Evolutionary conservation across 1,139 yeast genomes (phyloP), one percentile per base, ranked within the genome.

Genomic region (Kurtzmaniella quercitrusa): DNA sequence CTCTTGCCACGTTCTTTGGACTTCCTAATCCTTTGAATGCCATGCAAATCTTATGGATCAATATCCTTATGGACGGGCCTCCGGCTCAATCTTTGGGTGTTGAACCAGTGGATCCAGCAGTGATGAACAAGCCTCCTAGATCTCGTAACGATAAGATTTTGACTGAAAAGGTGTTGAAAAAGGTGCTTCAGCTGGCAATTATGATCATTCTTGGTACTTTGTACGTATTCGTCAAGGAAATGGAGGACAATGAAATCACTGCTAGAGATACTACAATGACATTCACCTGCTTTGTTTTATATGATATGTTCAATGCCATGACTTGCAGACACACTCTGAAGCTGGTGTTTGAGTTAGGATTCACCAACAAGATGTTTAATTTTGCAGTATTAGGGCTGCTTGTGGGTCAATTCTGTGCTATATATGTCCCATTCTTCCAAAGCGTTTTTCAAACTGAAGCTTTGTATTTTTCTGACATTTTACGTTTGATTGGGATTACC

Each of bases 261-360:
- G 84, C 93, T 12, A 84, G 98, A 65, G 98, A 91, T 60, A 91
- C 98, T 12, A 93, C 98, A n/a, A 91, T 93, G 96, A 90, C 98
- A 0, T 93, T 93, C 59, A 93, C 98, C 0, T 88, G 98, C 60
- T 93, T 93, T 66, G 98, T 93, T 11, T 71, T 91, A 46, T 93
- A 82, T 58, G 98, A 93, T 63, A 86, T 93, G 95, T 93, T 93
- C 68, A 93, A 90, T 62, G 98, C 98, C 0, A 73, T 93, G 51
- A 72, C 96, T 9, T 91, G 96, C 62, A 88, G 98, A 57, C 95
- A 94, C 50, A 76, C 84, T 48, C 76, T 89, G 39, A 90, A 88
- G 61, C 85, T 95, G 2, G 78, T 85, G 15, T 84, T 88, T 56
- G 85, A 85, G 56, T 59, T 90, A 47, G 98, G 98, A 0, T 68